Evolutionary conservation across 495 filamentous ascomycete genomes (phyloP).

Genomic region (Hypoxylon lienhwacheense): DNA sequence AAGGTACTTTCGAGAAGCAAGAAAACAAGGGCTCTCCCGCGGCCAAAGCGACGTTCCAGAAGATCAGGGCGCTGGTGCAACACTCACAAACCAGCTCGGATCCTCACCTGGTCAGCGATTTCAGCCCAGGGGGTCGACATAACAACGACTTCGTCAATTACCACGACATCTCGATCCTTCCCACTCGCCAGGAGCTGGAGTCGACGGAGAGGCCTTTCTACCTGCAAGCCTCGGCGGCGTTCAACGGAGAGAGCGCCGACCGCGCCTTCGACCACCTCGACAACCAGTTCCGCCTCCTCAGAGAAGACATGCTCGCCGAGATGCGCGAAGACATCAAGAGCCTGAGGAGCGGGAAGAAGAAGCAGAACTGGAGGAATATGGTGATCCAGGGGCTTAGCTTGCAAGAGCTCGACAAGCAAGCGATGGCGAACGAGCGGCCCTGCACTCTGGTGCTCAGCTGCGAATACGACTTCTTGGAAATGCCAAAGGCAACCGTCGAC

Average conservation of each 20-base stretch:
- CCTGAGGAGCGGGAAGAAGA: constrained; percentile 47
- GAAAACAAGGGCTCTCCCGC: constrained; percentile 37
- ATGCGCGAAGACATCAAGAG: constrained; percentile 62
- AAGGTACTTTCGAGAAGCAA: constrained; percentile 41
- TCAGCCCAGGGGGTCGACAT: constrained; percentile 68
- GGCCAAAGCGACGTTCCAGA: constrained; percentile 19
- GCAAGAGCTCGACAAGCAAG: constrained; percentile 34
- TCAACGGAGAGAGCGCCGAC: constrained; percentile 35
- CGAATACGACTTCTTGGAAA: constrained; percentile 47
- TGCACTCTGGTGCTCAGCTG: constrained; percentile 53
- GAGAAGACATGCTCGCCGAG: constrained; percentile 74
- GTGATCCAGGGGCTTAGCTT: constrained; percentile 34
- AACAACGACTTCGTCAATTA: constrained; percentile 74
- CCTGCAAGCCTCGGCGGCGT: constrained; percentile 48
- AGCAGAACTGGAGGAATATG: constrained; percentile 31
- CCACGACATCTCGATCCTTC: constrained; percentile 64
- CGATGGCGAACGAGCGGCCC: constrained; percentile 26
- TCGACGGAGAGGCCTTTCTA: constrained; percentile 63
- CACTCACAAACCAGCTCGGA: constrained; percentile 6
- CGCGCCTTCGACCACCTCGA: constrained; percentile 62
- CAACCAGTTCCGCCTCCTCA: constrained; percentile 76
- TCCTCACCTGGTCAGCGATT: constrained; percentile 5
- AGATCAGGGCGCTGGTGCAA: constrained; percentile 16
- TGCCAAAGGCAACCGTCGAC: constrained; percentile 35
- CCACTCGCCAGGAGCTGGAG: constrained; percentile 69